phyloP scores from a whole-genome alignment of 306 rosid species.

The Astragalus membranaceus region DNA sequence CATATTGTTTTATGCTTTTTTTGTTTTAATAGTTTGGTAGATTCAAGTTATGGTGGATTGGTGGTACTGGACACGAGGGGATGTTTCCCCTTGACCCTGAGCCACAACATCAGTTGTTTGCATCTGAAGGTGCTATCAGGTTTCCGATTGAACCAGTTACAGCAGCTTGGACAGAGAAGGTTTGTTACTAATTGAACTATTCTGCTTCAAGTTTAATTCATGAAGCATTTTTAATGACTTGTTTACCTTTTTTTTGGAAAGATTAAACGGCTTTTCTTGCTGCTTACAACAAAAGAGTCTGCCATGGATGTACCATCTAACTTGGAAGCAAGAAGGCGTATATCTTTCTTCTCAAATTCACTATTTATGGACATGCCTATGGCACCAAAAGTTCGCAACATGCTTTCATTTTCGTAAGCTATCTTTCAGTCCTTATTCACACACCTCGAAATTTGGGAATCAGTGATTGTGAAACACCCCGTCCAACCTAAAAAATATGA shows the following conservation, averaged over 20 bases:
- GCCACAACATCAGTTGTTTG: conserved; percentile 75
- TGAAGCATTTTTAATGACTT: conserved; percentile 3
- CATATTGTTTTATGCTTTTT: background rate
- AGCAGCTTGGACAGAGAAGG: conserved; percentile 97
- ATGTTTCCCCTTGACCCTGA: conserved; percentile 61
- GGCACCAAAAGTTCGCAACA: conserved; percentile 98
- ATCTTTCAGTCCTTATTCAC: background rate
- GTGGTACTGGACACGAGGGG: conserved; percentile 66
- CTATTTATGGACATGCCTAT: conserved; percentile 93
- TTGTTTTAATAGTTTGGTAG: conserved; percentile 49
- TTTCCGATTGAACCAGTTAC: conserved; percentile 70
- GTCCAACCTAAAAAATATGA: background rate
- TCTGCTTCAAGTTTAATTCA: background rate
- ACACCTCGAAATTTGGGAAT: background rate
- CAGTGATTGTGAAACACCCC: background rate
- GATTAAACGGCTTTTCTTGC: conserved; percentile 74
- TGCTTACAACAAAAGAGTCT: conserved; percentile 96
- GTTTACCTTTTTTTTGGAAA: conserved; percentile 23
- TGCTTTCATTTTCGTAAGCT: conserved; percentile 99
- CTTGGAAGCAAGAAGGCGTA: conserved; percentile 96
- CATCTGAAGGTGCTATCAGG: conserved; percentile 84
- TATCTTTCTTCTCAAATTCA: conserved; percentile 94
- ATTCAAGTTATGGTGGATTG: conserved; percentile 71
- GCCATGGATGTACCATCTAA: conserved; percentile 99
- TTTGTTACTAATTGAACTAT: conserved; percentile 19